Conservation (phyloP, 176 grass and related monocot genomes). For the Carex cristatella region DNA sequence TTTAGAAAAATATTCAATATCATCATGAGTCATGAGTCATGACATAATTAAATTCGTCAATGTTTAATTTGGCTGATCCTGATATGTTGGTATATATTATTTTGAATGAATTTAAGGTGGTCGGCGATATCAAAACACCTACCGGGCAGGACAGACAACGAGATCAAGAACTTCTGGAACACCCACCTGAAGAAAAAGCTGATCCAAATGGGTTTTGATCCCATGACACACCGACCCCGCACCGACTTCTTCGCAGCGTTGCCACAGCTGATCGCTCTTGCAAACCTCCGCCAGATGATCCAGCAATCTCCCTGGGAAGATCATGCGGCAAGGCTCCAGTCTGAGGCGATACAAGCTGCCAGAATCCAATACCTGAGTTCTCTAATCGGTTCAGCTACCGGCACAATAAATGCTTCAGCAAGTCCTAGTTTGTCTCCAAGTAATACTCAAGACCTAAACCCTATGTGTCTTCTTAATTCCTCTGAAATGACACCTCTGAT, state of each 20-base stretch:
- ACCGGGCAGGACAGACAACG: constrained; percentile 70
- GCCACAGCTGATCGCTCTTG: constrained; percentile 69
- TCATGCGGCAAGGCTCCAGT: constrained; percentile 36
- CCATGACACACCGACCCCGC: constrained; percentile 84
- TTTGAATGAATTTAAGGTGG: constrained; percentile 62
- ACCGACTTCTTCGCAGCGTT: constrained; percentile 85
- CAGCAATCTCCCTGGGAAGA: constrained; percentile 62
- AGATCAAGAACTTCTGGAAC: constrained; percentile 99
- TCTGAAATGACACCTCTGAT: constrained; percentile 44
- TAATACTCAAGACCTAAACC: constrained; percentile 50
- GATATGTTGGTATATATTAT: not conserved
- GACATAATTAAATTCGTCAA: not conserved
- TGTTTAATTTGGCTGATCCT: not conserved
- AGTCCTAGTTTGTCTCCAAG: constrained; percentile 37
- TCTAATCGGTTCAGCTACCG: constrained; percentile 44
- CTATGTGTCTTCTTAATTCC: constrained; percentile 49
- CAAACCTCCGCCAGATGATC: constrained; percentile 73
- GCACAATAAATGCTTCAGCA: constrained; percentile 21
- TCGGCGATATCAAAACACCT: constrained; percentile 79
- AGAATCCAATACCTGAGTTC: constrained; percentile 56
- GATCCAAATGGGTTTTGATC: constrained; percentile 97
- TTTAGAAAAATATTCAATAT: constrained; percentile 19
- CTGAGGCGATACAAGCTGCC: constrained; percentile 49
- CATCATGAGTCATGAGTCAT: not conserved
- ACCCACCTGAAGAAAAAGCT: constrained; percentile 97